Conservation (phyloP, 495 filamentous ascomycete species). For the Amphirosellinia nigrospora region DNA sequence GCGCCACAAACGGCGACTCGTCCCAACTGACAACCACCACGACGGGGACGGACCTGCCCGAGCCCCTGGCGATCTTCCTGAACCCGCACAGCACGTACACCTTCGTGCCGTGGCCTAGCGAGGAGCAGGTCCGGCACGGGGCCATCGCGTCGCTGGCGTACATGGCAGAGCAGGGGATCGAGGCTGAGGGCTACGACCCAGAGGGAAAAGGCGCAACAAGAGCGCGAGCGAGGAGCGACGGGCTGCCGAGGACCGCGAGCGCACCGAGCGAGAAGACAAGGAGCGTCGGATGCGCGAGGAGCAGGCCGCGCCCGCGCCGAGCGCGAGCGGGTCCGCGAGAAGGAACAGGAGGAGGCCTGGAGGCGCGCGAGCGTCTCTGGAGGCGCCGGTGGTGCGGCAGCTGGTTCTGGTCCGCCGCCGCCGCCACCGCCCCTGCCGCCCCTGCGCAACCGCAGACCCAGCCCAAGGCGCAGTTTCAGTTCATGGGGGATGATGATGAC, state of each 20-base stretch:
- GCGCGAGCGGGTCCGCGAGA: constrained; percentile 36
- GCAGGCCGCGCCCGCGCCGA: constrained; percentile 35
- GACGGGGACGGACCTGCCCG: constrained; percentile 38
- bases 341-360: constrained; percentile 42
- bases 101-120: constrained; percentile 74
- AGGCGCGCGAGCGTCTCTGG: constrained; percentile 44
- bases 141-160: constrained; percentile 64
- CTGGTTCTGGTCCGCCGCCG: background rate
- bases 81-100: constrained; percentile 54
- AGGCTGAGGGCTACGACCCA: constrained; percentile 61
- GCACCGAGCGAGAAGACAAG: constrained; percentile 51
- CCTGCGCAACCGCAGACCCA: constrained; percentile 22
- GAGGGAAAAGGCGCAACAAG: constrained; percentile 53
- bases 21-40: constrained; percentile 24
- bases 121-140: constrained; percentile 66
- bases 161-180: constrained; percentile 62
- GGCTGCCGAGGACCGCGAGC: constrained; percentile 50
- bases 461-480: constrained; percentile 58
- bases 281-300: constrained; percentile 46
- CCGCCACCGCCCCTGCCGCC: background rate
- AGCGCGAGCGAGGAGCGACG: constrained; percentile 46
- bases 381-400: constrained; percentile 8
- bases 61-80: constrained; percentile 53
- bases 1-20: constrained; percentile 27
- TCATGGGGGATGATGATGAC: constrained; percentile 58